Evolutionary conservation across 345 rosid genomes (phyloP).

Genomic region (Aquilaria yunnanensis): DNA sequence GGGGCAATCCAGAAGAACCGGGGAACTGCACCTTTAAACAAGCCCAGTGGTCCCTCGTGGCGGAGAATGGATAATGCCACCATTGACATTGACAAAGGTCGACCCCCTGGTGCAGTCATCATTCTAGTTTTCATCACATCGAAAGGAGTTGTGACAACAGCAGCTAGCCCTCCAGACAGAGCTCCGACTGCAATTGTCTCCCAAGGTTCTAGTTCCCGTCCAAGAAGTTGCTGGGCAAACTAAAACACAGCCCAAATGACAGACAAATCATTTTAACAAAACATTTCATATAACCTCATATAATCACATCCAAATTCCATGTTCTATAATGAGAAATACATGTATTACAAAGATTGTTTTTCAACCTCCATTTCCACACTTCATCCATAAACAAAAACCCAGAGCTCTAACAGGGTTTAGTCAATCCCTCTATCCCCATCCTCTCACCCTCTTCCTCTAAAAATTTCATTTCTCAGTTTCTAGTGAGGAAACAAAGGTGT

Average conservation of each 20-base stretch:
- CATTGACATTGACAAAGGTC: conserved; percentile 68
- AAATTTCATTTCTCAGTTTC: too few relatives aligned
- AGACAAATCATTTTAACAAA: neutral
- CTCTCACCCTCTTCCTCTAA: too few relatives aligned
- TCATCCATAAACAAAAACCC: too few relatives aligned
- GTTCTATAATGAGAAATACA: too few relatives aligned
- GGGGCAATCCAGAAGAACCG: conserved; percentile 99
- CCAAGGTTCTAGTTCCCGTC: conserved; percentile 93
- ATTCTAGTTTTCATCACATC: conserved; percentile 98
- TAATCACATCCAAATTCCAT: too few relatives aligned
- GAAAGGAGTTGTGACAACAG: conserved; percentile 85
- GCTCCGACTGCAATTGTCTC: conserved; percentile 89
- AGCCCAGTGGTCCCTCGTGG: conserved; percentile 90
- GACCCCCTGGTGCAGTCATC: conserved; percentile 95
- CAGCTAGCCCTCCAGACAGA: conserved; percentile 87
- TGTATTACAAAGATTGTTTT: too few relatives aligned
- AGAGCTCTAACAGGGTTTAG: too few relatives aligned
- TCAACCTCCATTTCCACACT: too few relatives aligned
- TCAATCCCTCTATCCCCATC: too few relatives aligned
- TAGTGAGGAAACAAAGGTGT: too few relatives aligned
- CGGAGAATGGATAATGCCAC: conserved; percentile 68
- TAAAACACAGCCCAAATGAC: conserved; percentile 17
- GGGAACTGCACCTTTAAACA: conserved; percentile 93
- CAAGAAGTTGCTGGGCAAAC: conserved; percentile 60
- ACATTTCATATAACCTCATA: too few relatives aligned